A percentile compares a stretch with the other conserved stretches of the same genome.
Evolutionary conservation across 2,329 filamentous ascomycete genomes (phyloP).

Genomic region (Calonectria crousiana): DNA sequence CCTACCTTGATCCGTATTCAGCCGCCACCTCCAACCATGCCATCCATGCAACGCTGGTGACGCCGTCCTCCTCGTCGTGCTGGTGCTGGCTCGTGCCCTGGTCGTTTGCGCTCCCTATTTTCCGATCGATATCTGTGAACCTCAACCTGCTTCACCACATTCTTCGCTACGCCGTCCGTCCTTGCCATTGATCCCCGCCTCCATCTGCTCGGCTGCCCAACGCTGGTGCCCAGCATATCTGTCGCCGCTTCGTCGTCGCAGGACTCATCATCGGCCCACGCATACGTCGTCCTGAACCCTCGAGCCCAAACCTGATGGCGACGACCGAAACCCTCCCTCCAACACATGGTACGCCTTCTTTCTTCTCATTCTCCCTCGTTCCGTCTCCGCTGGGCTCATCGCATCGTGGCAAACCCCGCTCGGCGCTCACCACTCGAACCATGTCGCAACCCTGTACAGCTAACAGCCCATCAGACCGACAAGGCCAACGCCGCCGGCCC

Average conservation of each 20-base stretch:
- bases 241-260: neutral
- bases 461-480: constrained; percentile 70
- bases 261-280: constrained; percentile 25
- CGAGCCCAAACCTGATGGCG: constrained; percentile 36
- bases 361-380: neutral
- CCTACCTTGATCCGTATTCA: constrained; percentile 17
- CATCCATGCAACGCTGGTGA: constrained; percentile 22
- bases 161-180: constrained; percentile 5
- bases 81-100: constrained; percentile 31
- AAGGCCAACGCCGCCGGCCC: constrained; percentile 78
- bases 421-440: constrained; percentile 2
- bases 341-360: constrained; percentile 38
- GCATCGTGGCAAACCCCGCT: constrained; percentile 23
- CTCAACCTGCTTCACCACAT: constrained; percentile 20
- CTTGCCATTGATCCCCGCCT: constrained; percentile 35
- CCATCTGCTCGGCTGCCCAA: constrained; percentile 30
- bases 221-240: constrained; percentile 30
- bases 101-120: constrained; percentile 25
- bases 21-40: constrained; percentile 27
- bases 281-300: constrained; percentile 21
- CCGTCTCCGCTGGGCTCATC: neutral
- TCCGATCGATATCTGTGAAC: constrained; percentile 19
- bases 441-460: constrained; percentile 31
- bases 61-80: constrained; percentile 21
- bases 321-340: constrained; percentile 43